Base-by-base conservation (phyloP, 2,329 filamentous ascomycete genomes). In the Fusarium burgessii region DNA sequence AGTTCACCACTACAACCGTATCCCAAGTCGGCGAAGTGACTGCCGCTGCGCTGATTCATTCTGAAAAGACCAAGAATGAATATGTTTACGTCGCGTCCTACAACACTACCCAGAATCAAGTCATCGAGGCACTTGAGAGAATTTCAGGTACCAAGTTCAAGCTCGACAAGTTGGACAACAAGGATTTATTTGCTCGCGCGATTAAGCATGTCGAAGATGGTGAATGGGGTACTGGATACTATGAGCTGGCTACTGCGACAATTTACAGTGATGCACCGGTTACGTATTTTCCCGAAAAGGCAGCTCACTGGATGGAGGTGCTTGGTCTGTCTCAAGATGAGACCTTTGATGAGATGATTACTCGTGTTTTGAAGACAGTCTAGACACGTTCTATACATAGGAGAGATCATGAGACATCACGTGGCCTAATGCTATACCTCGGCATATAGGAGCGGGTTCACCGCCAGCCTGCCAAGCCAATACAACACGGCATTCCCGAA, bases 281-380 rank as follows among this genome's bases (percentile, higher is more conserved):
- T 15, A 66, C 63, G 1, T 52, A 66, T 10, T 66, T 66, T n/a
- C 63, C 63, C 3, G 54, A 51, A 0, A 33, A 66, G 14, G 46
- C 62, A 1, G 40, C 63, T 7, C 20, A 46, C 9, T 60, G 63
- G 63, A 42, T 47, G 13, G 1, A 41, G 6, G 35, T 33, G 2
- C 62, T 66, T 38, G 46, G 25, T 1, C n/a, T 66, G 10, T 40
- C 6, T 8, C 29, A 47, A 3, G 25, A 20, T 0, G 63, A 66
- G 54, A 41, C 45, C 8, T 61, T 66, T 47, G 63, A 66, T 7
- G 25, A 47, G 13, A 66, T 66, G 62, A 38, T 66, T 7, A n/a
- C 17, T 29, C 45, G 63, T 32, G 46, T 47, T 14, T 20, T 66
- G 6, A 4, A 46, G 15, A 17, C 25, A 3, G 54, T 42, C 14